Evolutionary conservation across 2,329 filamentous ascomycete genomes (phyloP).

Genomic region (Tolypocladium sp.): DNA sequence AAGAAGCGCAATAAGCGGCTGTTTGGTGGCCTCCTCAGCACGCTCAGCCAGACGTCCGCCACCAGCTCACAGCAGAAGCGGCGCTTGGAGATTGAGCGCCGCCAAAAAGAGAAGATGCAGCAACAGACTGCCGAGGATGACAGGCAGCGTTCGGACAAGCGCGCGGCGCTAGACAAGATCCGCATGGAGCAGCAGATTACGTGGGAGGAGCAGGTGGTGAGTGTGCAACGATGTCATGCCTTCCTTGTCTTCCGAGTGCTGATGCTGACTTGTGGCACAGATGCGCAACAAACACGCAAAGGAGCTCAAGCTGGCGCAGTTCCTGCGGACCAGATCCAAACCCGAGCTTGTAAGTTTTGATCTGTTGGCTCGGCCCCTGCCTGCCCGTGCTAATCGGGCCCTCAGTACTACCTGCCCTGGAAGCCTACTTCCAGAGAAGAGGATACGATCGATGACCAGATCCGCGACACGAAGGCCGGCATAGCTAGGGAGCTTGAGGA

Average conservation of each 20-base stretch:
- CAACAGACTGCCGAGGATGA: constrained; percentile 65
- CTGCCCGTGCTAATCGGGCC: not conserved
- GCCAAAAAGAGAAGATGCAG: constrained; percentile 67
- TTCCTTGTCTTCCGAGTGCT: not conserved
- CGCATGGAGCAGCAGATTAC: constrained; percentile 62
- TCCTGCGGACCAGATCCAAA: constrained; percentile 60
- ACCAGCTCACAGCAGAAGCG: constrained; percentile 55
- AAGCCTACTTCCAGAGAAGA: constrained; percentile 62
- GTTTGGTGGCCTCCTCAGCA: constrained; percentile 74
- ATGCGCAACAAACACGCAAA: constrained; percentile 69
- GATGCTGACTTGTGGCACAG: constrained; percentile 34
- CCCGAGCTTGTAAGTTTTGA: constrained; percentile 60
- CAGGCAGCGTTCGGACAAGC: constrained; percentile 54
- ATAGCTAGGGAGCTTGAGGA: constrained; percentile 58
- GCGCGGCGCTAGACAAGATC: constrained; percentile 50
- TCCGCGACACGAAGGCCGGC: constrained; percentile 51
- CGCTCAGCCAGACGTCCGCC: constrained; percentile 60
- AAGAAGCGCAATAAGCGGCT: constrained; percentile 76
- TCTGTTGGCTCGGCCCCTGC: not conserved
- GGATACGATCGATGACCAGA: constrained; percentile 60
- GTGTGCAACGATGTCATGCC: constrained; percentile 22
- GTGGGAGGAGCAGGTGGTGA: constrained; percentile 69
- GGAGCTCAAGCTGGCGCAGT: constrained; percentile 61
- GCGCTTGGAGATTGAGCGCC: constrained; percentile 72
- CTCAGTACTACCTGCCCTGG: constrained; percentile 80